These are phyloP conservation scores for Mrakia blollopis DNA, from an alignment of 768 basidiomycete genomes.

Conservation along the genomic window DNA sequence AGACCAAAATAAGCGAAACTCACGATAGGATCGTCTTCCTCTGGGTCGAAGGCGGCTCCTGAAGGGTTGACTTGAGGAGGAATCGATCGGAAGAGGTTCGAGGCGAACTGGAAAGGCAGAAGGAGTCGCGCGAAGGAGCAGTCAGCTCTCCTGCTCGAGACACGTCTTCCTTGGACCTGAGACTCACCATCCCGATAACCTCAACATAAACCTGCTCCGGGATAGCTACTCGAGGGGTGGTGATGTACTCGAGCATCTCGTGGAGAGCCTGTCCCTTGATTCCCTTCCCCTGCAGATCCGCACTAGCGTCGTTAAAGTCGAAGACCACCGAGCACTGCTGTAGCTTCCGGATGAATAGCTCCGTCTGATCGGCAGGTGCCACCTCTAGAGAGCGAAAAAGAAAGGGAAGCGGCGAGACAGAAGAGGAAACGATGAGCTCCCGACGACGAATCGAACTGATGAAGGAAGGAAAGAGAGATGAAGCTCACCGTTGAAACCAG, in stretches of 20 bases:
- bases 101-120: constrained; percentile 65
- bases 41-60: constrained; percentile 97
- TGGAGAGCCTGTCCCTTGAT: constrained; percentile 96
- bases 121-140: neutral
- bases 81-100: constrained; percentile 98
- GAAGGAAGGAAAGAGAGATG: neutral
- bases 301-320: constrained; percentile 96
- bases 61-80: constrained; percentile 98
- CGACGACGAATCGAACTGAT: neutral
- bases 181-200: constrained; percentile 85
- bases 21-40: constrained; percentile 97
- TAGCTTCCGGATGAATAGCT: constrained; percentile 88
- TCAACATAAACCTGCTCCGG: constrained; percentile 97
- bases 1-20: no score
- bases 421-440: constrained; percentile 4
- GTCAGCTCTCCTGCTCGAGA: neutral
- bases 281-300: constrained; percentile 94
- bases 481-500: constrained; percentile 59
- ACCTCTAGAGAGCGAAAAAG: constrained; percentile 79
- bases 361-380: constrained; percentile 75
- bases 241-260: constrained; percentile 99
- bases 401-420: no score
- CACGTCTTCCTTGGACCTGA: no score
- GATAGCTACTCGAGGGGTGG: constrained; percentile 90
- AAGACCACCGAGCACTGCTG: constrained; percentile 95